Percentiles rank a stretch among this genome's conserved stretches.
phyloP scores from a whole-genome alignment of 805 yeast genomes.

The Starmerella vaccinii region DNA sequence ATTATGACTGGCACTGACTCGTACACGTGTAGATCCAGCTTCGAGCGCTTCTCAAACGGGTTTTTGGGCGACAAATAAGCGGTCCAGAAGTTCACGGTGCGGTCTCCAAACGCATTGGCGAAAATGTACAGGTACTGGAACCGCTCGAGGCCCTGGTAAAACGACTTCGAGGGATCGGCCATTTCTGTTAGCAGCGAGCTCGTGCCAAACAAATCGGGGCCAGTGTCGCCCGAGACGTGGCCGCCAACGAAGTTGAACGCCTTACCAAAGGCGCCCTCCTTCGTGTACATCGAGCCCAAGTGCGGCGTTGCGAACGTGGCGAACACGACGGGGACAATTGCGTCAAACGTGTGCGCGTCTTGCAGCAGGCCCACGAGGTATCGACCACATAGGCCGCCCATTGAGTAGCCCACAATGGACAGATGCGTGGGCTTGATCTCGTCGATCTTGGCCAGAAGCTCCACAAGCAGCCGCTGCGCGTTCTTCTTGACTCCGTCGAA shows the following conservation, averaged over 20 bases:
- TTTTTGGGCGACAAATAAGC: slow-evolving; percentile 61
- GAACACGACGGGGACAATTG: slow-evolving; percentile 50
- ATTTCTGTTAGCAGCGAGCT: slow-evolving; percentile 41
- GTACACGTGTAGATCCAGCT: slow-evolving; percentile 34
- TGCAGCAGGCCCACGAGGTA: slow-evolving; percentile 62
- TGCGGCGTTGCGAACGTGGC: slow-evolving; percentile 75
- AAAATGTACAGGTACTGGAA: slow-evolving; percentile 52
- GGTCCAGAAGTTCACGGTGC: slow-evolving; percentile 82
- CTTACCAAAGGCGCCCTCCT: slow-evolving; percentile 29
- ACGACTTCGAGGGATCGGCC: slow-evolving; percentile 43
- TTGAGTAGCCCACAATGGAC: slow-evolving; percentile 73
- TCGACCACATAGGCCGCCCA: slow-evolving; percentile 80
- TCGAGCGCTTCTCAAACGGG: slow-evolving; percentile 57
- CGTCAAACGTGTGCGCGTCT: slow-evolving; percentile 42
- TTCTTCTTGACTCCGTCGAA: slow-evolving; percentile 74
- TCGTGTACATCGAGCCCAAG: slow-evolving; percentile 41
- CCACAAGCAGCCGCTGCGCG: slow-evolving; percentile 52
- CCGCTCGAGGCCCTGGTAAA: slow-evolving; percentile 42
- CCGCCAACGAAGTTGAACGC: slow-evolving; percentile 46
- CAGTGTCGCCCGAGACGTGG: slow-evolving; percentile 52
- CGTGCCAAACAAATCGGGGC: slow-evolving; percentile 57
- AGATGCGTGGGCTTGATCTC: slow-evolving; percentile 44
- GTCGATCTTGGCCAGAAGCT: slow-evolving; percentile 38
- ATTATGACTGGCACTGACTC: slow-evolving; percentile 18
- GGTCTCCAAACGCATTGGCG: slow-evolving; percentile 71